These are phyloP conservation scores for Isatis lusitanica DNA, from an alignment of 441 rosid species.

Conservation along the genomic window DNA sequence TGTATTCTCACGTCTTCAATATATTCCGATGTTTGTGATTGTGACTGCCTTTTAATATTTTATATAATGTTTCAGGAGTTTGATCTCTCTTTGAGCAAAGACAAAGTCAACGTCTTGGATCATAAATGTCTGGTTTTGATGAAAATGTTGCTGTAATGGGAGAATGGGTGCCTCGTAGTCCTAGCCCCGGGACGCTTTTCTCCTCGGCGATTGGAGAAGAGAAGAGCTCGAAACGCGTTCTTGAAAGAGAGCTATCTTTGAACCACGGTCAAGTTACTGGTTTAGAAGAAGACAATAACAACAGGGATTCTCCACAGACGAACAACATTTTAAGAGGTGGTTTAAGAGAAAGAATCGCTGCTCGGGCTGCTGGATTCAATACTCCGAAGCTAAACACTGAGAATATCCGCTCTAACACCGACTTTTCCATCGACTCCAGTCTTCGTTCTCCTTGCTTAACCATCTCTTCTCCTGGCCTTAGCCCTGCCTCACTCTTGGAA, in stretches of 20 bases:
- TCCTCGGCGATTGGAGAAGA: slow-evolving; percentile 50
- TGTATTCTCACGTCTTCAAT: not conserved
- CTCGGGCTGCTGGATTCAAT: slow-evolving; percentile 62
- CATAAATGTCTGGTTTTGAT: slow-evolving; percentile 67
- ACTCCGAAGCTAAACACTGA: slow-evolving; percentile 66
- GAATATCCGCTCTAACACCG: slow-evolving; percentile 47
- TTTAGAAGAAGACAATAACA: slow-evolving; percentile 36
- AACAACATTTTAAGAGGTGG: slow-evolving; percentile 57
- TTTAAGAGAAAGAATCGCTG: slow-evolving; percentile 67
- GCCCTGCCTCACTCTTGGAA: slow-evolving; percentile 70
- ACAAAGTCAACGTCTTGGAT: slow-evolving; percentile 31
- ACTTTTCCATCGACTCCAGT: slow-evolving; percentile 46
- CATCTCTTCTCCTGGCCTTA: slow-evolving; percentile 65
- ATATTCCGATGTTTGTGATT: slow-evolving; percentile 6
- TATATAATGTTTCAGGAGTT: slow-evolving; percentile 10
- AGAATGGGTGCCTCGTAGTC: slow-evolving; percentile 83
- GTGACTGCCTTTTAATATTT: not conserved
- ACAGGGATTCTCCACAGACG: slow-evolving; percentile 44
- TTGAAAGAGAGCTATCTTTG: slow-evolving; percentile 51
- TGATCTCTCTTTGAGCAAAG: slow-evolving; percentile 17
- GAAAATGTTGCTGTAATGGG: slow-evolving; percentile 63
- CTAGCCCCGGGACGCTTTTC: slow-evolving; percentile 60
- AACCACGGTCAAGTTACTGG: slow-evolving; percentile 39
- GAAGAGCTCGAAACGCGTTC: slow-evolving; percentile 46
- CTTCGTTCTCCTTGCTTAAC: slow-evolving; percentile 61